Evolutionary conservation across 202 grass and related monocot genomes (phyloP).

Genomic region (Digitaria exilis): DNA sequence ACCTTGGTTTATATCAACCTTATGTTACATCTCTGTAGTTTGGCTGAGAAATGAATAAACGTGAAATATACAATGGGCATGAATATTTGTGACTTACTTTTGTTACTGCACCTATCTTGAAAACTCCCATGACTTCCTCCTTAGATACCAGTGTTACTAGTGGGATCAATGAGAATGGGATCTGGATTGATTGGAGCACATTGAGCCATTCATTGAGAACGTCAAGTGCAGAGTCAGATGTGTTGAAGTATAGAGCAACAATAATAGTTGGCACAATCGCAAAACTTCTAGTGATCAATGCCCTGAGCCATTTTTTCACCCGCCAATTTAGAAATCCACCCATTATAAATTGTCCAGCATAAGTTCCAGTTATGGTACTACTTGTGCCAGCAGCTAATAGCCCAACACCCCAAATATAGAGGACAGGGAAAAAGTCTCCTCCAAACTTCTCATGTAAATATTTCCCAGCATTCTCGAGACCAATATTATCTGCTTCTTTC

Average conservation of each 20-base stretch:
- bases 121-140: constrained; percentile 76
- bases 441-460: constrained; percentile 74
- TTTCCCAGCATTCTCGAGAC: constrained; percentile 73
- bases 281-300: constrained; percentile 72
- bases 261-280: constrained; percentile 78
- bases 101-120: constrained; percentile 55
- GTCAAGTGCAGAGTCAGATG: constrained; percentile 59
- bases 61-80: not conserved
- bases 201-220: constrained; percentile 89
- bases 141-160: constrained; percentile 73
- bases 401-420: constrained; percentile 82
- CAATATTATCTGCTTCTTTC: constrained; percentile 51
- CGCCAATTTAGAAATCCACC: constrained; percentile 66
- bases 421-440: constrained; percentile 59
- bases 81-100: constrained; percentile 47
- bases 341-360: constrained; percentile 85
- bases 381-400: constrained; percentile 75
- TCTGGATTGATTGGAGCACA: constrained; percentile 74
- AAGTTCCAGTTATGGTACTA: constrained; percentile 81
- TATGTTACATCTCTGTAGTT: not conserved
- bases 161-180: constrained; percentile 77
- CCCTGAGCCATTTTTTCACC: constrained; percentile 76
- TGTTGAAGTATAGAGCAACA: constrained; percentile 63
- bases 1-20: not conserved
- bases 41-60: not conserved